Percentiles rank a stretch among this genome's conserved stretches.
Evolutionary conservation across 495 filamentous ascomycete species (phyloP).

Genomic region (Hyaloscypha hepaticicola): DNA sequence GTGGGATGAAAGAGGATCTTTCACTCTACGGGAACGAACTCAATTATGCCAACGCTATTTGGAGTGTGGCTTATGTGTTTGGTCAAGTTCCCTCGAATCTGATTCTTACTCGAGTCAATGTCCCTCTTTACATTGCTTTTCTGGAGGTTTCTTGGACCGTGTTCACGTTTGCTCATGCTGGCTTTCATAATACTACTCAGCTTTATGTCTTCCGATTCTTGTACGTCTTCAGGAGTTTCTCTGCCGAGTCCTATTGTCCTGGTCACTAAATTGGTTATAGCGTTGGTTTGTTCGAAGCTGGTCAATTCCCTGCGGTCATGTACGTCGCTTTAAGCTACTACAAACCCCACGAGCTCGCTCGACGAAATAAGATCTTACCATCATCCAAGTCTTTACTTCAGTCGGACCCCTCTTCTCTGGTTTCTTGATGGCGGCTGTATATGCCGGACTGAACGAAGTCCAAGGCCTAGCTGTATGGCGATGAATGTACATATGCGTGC

Average conservation of each 20-base stretch:
- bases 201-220: constrained; percentile 15
- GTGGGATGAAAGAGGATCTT: constrained; percentile 63
- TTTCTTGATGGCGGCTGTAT: constrained; percentile 60
- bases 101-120: constrained; percentile 17
- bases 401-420: constrained; percentile 44
- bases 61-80: constrained; percentile 44
- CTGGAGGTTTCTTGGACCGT: constrained; percentile 15
- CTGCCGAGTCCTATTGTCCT: not conserved
- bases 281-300: constrained; percentile 17
- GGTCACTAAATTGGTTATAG: not conserved
- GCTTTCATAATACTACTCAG: constrained; percentile 2
- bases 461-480: constrained; percentile 58
- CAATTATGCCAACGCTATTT: constrained; percentile 35
- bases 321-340: constrained; percentile 67
- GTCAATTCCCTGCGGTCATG: constrained; percentile 13
- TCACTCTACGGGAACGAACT: constrained; percentile 55
- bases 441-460: constrained; percentile 46
- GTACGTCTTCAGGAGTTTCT: not conserved
- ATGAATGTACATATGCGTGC: constrained; percentile 56
- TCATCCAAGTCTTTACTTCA: constrained; percentile 41
- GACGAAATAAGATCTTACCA: constrained; percentile 55
- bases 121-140: constrained; percentile 17
- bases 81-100: constrained; percentile 48
- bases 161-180: constrained; percentile 13
- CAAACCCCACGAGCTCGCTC: constrained; percentile 59